These are phyloP conservation scores for Ustilago xerochloae DNA, from an alignment of 1,284 basidiomycete species.

Conservation along the genomic window DNA sequence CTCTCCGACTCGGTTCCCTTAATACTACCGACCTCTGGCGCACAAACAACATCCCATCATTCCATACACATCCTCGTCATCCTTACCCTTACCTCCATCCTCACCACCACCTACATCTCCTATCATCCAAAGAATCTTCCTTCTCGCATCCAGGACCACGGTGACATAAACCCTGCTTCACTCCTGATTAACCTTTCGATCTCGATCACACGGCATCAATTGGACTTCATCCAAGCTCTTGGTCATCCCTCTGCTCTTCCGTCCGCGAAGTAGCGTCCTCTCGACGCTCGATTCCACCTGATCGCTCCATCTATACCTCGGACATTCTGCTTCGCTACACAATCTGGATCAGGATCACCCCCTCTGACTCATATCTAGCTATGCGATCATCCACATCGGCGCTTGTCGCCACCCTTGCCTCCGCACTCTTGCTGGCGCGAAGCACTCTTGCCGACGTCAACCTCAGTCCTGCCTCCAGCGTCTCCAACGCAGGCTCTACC, in stretches of 20 bases:
- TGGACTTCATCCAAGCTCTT: background rate
- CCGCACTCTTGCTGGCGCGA: slow-evolving; percentile 19
- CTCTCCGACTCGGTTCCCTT: background rate
- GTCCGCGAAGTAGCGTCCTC: background rate
- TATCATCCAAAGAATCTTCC: background rate
- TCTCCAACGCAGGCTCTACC: slow-evolving; percentile 21
- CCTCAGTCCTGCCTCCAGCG: slow-evolving; percentile 29
- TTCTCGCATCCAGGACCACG: no score
- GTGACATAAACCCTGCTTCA: no score
- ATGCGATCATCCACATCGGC: slow-evolving; percentile 33
- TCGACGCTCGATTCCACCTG: background rate
- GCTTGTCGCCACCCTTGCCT: slow-evolving; percentile 32
- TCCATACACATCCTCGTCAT: background rate
- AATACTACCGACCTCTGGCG: background rate
- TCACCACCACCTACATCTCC: background rate
- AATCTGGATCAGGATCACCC: background rate
- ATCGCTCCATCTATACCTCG: background rate
- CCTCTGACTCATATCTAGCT: background rate
- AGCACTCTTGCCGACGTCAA: slow-evolving; percentile 14
- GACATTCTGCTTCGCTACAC: background rate
- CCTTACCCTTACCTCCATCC: background rate
- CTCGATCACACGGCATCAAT: background rate
- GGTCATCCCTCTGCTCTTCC: background rate
- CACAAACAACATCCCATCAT: background rate
- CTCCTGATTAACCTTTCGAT: background rate